Base-by-base conservation (phyloP, 495 filamentous ascomycete species). In the Neurospora sp. region DNA sequence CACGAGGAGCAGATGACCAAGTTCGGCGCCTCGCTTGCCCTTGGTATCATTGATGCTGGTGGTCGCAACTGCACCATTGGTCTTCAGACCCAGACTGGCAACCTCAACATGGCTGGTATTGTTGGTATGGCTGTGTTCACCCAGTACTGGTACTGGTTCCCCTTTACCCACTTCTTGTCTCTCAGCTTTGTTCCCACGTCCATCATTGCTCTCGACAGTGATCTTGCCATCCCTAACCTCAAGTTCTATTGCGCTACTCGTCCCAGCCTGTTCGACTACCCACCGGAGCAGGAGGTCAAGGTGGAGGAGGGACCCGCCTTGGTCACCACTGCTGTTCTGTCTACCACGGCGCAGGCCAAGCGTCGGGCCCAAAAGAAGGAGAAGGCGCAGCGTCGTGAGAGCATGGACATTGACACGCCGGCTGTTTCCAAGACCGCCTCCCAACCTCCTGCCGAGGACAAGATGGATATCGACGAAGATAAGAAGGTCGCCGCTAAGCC, bases 131-230 rank as follows among this genome's bases (percentile, higher is more conserved):
- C 94, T 48, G 92, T 99, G 38, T 99, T 99, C 84, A 96, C 93
- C 8, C 96, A 99, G 81, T 99, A 99, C 84, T 99, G 96, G 96
- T 99, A 99, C 84, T 99, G 96, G 96, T 99, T 99, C 89, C 96
- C 96, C 68, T 89, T 98, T 76, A 97, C 96, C 35, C 96, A 98
- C 82, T 99, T 99, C 89, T 83, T 99, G 27, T 95, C 94, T 0
- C 86, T 98, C 74, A 93, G 92, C 78, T 98, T 98, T 80, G 91
- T 92, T 9, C 96, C 96, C 0, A 98, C 96, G 10, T 92, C 94
- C 1, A 92, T 99, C 77, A 97, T 98, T 72, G 95, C 91, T 68
- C 89, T 99, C 27, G 94, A 98, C 80, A 90, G 95, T 79, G 92
- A 97, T 77, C 87, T 99, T 4, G 94, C 97, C 74, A 91, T 97